Evolutionary conservation across 108 stramenopile genomes (phyloP).

Genomic region (Skeletonema costatum): DNA sequence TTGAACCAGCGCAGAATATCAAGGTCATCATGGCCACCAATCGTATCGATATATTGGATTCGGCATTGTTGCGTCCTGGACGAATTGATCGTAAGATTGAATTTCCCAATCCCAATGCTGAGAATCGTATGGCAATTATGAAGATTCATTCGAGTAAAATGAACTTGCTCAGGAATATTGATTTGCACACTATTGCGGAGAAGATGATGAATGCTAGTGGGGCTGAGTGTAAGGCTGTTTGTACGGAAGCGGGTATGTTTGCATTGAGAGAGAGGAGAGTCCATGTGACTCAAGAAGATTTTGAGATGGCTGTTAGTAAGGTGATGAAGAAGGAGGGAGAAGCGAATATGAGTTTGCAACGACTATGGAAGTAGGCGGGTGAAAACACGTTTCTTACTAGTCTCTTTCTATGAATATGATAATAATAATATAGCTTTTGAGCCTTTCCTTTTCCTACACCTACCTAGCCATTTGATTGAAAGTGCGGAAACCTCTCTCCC

Average conservation of each 20-base stretch:
- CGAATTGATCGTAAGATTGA: conserved; percentile 99
- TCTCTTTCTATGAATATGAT: not conserved
- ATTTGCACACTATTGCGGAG: conserved; percentile 92
- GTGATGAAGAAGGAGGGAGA: conserved; percentile 99
- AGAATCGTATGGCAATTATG: conserved; percentile 93
- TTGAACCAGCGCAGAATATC: conserved; percentile 92
- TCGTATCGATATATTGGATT: conserved; percentile 95
- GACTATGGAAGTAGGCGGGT: conserved; percentile 95
- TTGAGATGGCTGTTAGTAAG: conserved; percentile 99
- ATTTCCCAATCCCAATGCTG: conserved; percentile 87
- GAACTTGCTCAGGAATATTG: conserved; percentile 97
- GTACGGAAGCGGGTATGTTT: conserved; percentile 99
- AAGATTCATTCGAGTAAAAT: conserved; percentile 97
- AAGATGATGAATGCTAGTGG: conserved; percentile 96
- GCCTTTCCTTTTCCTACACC: too few species aligned
- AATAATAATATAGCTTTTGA: not conserved
- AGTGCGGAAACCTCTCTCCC: too few species aligned
- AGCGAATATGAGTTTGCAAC: conserved; percentile 91
- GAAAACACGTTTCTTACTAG: not conserved
- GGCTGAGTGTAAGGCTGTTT: conserved; percentile 99
- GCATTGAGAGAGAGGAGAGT: conserved; percentile 98
- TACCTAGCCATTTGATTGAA: too few species aligned
- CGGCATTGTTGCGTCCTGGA: conserved; percentile 95
- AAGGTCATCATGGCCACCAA: conserved; percentile 99
- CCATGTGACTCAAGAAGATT: conserved; percentile 99